Evolutionary conservation across 257 asterid species (phyloP), one percentile per base, ranked within the genome.

Genomic region (Penstemon davidsonii): DNA sequence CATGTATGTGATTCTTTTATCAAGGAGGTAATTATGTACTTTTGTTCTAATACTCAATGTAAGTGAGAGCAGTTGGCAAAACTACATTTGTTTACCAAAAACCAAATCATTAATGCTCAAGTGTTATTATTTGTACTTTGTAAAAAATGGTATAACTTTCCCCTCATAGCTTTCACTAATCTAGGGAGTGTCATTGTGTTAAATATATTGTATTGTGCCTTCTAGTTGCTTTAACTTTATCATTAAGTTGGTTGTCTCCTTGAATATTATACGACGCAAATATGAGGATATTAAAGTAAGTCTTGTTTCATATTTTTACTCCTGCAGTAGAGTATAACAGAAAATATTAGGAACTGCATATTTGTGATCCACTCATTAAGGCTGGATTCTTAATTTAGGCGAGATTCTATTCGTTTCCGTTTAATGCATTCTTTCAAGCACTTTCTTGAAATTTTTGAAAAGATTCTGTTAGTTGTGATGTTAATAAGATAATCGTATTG

Each of bases 1-100:
- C 12, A 52, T 64, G 8, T 9, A 56, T 61, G 53, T 25, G 44
- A 66, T 60, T 55, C 60, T 59, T 46, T 66, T 44, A 18, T 58
- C 6, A 10, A 36, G 43, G 43, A 59, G 51, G 47, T n/a, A 38
- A 19, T 55, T 49, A 49, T 49, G 39, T 40, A 25, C 2, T 25
- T 25, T 1, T 1, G 33, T 25, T 25, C 33, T 25, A 2, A 25
- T 25, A 25, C 33, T 25, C 33, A 25, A 25, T 25, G 33, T 25
- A 25, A 25, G 33, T 25, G 33, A 25, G 2, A 25, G 33, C 2
- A 25, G 33, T 25, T 25, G 33, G 33, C 33, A 25, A 25, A 25
- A 25, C 55, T 15, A 25, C 58, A 11, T 12, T 44, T 64, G 39
- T 51, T 54, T 60, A 66, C 9, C 54, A 51, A 25, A 25, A 1